These are phyloP conservation scores for Vicia villosa DNA, from an alignment of 306 rosid genomes.

Conservation along the genomic window DNA sequence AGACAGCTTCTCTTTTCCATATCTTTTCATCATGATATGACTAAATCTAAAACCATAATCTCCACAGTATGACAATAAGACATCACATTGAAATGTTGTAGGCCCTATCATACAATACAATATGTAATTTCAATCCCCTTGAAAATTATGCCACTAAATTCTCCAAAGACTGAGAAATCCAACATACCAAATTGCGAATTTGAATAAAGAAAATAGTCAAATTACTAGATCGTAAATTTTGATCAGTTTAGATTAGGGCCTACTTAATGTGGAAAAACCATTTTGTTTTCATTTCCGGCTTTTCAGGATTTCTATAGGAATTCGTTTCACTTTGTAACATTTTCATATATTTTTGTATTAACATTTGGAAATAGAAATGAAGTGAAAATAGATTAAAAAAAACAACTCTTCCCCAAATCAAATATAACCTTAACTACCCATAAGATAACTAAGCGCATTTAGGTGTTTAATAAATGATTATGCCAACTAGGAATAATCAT, in stretches of 20 bases:
- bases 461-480: background rate
- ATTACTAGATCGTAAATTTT: background rate
- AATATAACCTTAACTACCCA: background rate
- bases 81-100: conserved; percentile 10
- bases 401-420: background rate
- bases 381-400: background rate
- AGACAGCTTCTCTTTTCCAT: background rate
- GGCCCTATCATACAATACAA: background rate
- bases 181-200: background rate
- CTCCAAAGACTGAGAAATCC: conserved; percentile 17
- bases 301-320: background rate
- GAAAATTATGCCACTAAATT: conserved; percentile 1
- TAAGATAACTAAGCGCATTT: background rate
- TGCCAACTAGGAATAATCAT: background rate
- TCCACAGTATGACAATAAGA: conserved; percentile 16
- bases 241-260: background rate
- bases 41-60: background rate
- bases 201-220: background rate
- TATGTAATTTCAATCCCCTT: background rate
- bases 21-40: conserved; percentile 19
- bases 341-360: background rate
- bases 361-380: background rate
- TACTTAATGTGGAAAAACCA: background rate
- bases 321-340: background rate
- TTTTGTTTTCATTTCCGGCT: background rate